A percentile compares a stretch with the other conserved stretches of the same genome.
Conservation (phyloP, 139 green algal genomes). For the Chlamydomonas incerta region DNA sequence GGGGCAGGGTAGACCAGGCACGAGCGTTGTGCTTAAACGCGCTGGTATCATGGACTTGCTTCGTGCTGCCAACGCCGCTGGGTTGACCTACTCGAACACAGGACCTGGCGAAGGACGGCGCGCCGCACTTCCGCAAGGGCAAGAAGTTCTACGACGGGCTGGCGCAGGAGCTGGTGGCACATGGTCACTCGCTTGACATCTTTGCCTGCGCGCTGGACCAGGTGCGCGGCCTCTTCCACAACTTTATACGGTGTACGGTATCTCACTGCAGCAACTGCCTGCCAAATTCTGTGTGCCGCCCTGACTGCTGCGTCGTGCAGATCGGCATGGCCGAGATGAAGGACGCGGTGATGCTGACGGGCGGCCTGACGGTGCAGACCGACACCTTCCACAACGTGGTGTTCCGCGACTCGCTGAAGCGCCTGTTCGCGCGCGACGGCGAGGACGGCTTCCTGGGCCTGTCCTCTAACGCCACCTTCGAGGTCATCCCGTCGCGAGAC, state of each 20-base stretch:
- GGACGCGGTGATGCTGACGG: constrained; percentile 84
- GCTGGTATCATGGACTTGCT: too few relatives aligned
- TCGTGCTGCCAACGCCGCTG: too few relatives aligned
- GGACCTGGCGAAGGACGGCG: constrained; percentile 94
- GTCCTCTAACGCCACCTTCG: constrained; percentile 82
- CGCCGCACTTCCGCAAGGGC: constrained; percentile 89
- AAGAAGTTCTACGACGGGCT: constrained; percentile 93
- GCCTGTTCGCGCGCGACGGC: constrained; percentile 74
- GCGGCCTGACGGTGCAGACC: constrained; percentile 90
- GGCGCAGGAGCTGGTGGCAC: constrained; percentile 81
- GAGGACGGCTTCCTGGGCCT: constrained; percentile 78
- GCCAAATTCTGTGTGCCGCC: background rate
- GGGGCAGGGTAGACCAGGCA: too few relatives aligned
- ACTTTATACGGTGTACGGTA: too few relatives aligned
- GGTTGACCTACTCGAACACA: too few relatives aligned
- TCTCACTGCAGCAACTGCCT: constrained; percentile 18
- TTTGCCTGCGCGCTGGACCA: constrained; percentile 97
- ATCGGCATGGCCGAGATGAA: constrained; percentile 97
- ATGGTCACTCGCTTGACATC: constrained; percentile 93
- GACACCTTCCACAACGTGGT: constrained; percentile 92
- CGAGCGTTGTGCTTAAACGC: too few relatives aligned
- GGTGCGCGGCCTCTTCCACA: too few relatives aligned
- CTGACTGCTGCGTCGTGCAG: too few relatives aligned
- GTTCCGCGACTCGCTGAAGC: constrained; percentile 88
- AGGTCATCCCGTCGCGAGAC: constrained; percentile 76